Base-by-base conservation (phyloP, 805 yeast genomes). In the Kodamaea laetipori region DNA sequence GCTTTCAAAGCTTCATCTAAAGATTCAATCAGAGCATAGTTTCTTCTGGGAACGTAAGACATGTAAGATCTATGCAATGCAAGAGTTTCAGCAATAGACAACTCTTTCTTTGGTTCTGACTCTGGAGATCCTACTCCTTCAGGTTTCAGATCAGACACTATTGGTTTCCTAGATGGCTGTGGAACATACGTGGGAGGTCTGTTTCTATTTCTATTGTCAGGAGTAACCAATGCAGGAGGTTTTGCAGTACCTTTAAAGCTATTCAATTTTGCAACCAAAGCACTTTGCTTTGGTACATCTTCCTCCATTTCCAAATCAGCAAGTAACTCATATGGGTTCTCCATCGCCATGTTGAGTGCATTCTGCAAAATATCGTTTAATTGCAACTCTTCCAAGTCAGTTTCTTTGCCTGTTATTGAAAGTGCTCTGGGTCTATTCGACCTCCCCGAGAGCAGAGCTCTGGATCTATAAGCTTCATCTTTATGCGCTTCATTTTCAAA, bases 291-390 rank as follows among this genome's bases (percentile, higher is more conserved):
- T 15, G 37, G 34, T 11, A 27, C 50, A 6, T 50, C 49, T 9
- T 59, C 61, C 4, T 59, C 68, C 31, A 58, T 54, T 23, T 67
- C 69, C 39, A 68, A 48, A 36, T 63, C 66, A 3, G 60, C 63
- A 64, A 71, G 56, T 54, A 74, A 54, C 61, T 76, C 61, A 54
- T 60, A 58, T 51, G 84, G 84, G 47, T 82, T 79, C 47, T 79
- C 84, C 72, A 81, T 79, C 0, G 90, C 94, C 83, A 86, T 73
- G 37, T 78, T 78, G 66, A 85, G 74, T 1, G 92, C 94, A 63
- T 83, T 83, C 50, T 82, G 88, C 73, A 85, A 75, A 50, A 85
- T 85, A 51, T 79, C 84, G 53, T 79, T 82, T 80, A 85, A 74
- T 45, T 73, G 77, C 43, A 66, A 55, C 42, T 67, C 73, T 53